phyloP scores from a whole-genome alignment of 1,139 yeast species.

The Blastobotrys apis region DNA sequence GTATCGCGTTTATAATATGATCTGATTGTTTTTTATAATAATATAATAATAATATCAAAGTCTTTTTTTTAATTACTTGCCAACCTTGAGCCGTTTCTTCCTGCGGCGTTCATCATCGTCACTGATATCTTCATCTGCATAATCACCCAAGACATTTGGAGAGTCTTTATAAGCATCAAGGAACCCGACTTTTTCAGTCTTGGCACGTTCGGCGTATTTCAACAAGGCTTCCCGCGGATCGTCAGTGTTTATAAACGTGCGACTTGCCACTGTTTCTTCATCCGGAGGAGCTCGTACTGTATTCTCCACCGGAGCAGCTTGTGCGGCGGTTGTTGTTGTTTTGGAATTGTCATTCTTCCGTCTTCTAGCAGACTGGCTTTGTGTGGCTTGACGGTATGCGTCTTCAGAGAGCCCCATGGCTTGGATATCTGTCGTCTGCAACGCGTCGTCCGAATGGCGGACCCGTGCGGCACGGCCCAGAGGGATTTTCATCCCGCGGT shows the following conservation, averaged over 20 bases:
- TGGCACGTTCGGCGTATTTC: constrained; percentile 35
- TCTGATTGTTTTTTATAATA: too few species aligned
- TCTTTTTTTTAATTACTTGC: not conserved
- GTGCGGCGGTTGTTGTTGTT: too few species aligned
- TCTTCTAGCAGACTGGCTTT: constrained; percentile 13
- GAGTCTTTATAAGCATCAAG: constrained; percentile 7
- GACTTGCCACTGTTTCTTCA: constrained; percentile 14
- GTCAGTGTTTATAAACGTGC: constrained; percentile 25
- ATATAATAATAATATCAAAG: not conserved
- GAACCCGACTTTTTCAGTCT: constrained; percentile 16
- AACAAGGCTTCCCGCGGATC: constrained; percentile 40
- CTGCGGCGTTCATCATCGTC: not conserved
- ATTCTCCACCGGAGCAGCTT: too few species aligned
- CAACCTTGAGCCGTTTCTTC: constrained; percentile 1
- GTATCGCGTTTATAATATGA: too few species aligned
- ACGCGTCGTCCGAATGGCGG: constrained; percentile 37
- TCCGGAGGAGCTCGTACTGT: constrained; percentile 29
- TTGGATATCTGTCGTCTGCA: constrained; percentile 31
- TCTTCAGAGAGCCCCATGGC: constrained; percentile 29
- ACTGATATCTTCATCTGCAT: not conserved
- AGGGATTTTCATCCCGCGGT: constrained; percentile 35
- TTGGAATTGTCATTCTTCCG: constrained; percentile 7
- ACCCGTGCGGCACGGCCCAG: constrained; percentile 36
- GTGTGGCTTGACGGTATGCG: constrained; percentile 19
- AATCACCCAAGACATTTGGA: not conserved